Base-by-base conservation (phyloP, 2,329 filamentous ascomycete genomes). In the Incumbomyces delicatus region DNA sequence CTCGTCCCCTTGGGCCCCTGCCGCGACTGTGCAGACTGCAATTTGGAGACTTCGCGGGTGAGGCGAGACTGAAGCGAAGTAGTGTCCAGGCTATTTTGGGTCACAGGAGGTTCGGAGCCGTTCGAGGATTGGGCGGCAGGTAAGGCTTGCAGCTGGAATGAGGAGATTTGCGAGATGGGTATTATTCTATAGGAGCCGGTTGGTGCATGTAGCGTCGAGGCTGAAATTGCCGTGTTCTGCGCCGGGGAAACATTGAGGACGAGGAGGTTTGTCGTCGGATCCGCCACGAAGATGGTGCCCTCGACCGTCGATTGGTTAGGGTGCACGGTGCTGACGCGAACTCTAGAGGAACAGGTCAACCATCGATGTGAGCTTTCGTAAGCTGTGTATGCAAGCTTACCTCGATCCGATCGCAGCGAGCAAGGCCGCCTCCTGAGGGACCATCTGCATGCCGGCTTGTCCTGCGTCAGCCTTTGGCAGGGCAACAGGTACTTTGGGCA, bases 271-370 rank as follows among this genome's bases (percentile, higher is more conserved):
- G 76, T 76, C 56, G 77, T 67, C 20, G 77, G 76, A 60, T 75
- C 77, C 38, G 74, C 76, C 22, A 77, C 79, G 63, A 78, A 81
- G 48, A 83, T 69, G 14, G 70, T 78, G 57, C 79, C 79, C 61
- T 82, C 78, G 49, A 78, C 64, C 18, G 70, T 74, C 36, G 71
- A 69, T 44, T 71, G 65, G 46, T 68, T 61, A 6, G 70, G 70
- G 22, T 70, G 64, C 13, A 70, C 67, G 42, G 76, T 80, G 47
- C 70, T 78, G 53, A 82, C 62, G 54, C 74, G 77, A 58, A 81
- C 68, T 49, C 78, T 81, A 60, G n/a, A 8, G 16, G 33, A 35
- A 35, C 8, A 27, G 5, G 22, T 27, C 22, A 27, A 27, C 22
- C 22, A 27, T 27, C 8, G 22, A 35, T 35, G 33, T 35, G 13